Evolutionary conservation across 306 rosid species (phyloP), one percentile per base, ranked within the genome.

Genomic region (Cucurbita moschata): DNA sequence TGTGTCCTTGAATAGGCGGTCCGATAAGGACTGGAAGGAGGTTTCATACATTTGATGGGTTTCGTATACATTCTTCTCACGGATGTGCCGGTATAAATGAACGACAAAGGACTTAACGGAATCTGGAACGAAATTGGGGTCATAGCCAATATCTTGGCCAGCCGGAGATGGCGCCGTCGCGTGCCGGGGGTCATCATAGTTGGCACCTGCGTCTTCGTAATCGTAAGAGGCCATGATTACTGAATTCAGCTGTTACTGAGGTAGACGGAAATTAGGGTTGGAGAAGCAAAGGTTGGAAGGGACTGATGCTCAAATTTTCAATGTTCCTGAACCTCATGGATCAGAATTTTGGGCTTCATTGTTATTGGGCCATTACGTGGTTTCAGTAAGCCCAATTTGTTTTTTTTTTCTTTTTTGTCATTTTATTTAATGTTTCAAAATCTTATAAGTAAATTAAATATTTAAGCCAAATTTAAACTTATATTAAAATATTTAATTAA

Each of bases 41-140:
- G 77, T 81, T 84, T 89, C 97, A 77, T 94, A 91, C 96, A 86
- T 89, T 88, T 91, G 96, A 83, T 91, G 92, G 78, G 90, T 94
- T 88, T 94, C 97, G 82, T 94, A 94, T 0, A 94, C 99, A 44
- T 94, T 94, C 82, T 94, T 94, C 88, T 94, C 99, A 8, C 99
- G 84, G 71, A 94, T 94, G 80, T 91, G 91, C 4, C 96, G 96
- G 83, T 94, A 94, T 0, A 94, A 90, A 76, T 91, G 97, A 7
- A 88, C 99, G 1, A 91, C 96, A 80, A 94, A 94, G 1, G 96
- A 75, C 60, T 84, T 91, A 9, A 94, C 97, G 1, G 97, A 86
- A 77, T 89, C 99, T 0, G 96, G 99, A 0, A 94, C 99, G 80
- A 81, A 88, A 78, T 90, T 94, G 1, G 97, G 98, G 85, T 90